Conservation (phyloP, 176 grass and related monocot species). For the Pontederia crassipes region DNA sequence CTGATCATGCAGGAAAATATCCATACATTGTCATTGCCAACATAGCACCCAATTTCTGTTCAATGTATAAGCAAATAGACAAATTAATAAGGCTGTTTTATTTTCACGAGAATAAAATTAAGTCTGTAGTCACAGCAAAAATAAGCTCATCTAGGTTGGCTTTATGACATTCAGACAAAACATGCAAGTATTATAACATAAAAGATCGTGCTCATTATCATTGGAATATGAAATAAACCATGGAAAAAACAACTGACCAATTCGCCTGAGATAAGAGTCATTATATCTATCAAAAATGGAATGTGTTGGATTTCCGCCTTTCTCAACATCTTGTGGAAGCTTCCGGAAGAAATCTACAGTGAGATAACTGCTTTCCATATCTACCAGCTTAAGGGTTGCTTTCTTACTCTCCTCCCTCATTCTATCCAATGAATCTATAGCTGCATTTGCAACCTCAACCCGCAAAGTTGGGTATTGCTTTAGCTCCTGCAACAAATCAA, state of each 20-base stretch:
- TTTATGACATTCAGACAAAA: too few relatives aligned
- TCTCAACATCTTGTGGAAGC: slow-evolving; percentile 12
- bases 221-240: too few relatives aligned
- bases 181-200: too few relatives aligned
- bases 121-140: too few relatives aligned
- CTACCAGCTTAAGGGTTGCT: slow-evolving; percentile 12
- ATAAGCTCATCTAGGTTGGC: too few relatives aligned
- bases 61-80: too few relatives aligned
- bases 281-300: slow-evolving; percentile 16
- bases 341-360: slow-evolving; percentile 14
- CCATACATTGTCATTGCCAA: too few relatives aligned
- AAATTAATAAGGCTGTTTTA: too few relatives aligned
- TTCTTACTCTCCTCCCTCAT: slow-evolving; percentile 16
- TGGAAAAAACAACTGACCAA: slow-evolving; percentile 1
- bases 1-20: too few relatives aligned
- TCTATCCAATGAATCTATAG: slow-evolving; percentile 16
- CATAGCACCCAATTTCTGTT: too few relatives aligned
- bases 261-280: slow-evolving; percentile 8
- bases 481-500: slow-evolving; percentile 2
- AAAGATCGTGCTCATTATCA: too few relatives aligned
- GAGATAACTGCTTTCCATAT: slow-evolving; percentile 13
- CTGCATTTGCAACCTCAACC: slow-evolving; percentile 13
- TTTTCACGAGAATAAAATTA: too few relatives aligned
- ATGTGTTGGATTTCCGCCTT: slow-evolving; percentile 14
- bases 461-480: slow-evolving; percentile 14